Base-by-base conservation (phyloP, 768 basidiomycete species). In the Collybia nuda region DNA sequence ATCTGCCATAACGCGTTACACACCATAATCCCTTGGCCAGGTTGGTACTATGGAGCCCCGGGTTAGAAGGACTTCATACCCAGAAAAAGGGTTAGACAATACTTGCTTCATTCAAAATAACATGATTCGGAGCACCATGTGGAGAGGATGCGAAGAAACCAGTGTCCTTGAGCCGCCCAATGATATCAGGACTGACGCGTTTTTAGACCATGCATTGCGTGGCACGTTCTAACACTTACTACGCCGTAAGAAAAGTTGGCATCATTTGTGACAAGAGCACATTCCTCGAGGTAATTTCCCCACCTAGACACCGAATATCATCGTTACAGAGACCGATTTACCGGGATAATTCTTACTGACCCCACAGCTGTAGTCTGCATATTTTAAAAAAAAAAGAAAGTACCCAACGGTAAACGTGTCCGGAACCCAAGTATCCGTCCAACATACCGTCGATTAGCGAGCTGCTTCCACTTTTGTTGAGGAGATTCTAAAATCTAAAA, bases 21-120 rank as follows among this genome's bases (percentile, higher is more conserved):
- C 65, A 93, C 93, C 81, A 94, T 89, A 52, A 98, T 98, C 9
- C 96, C 95, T 71, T 97, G 93, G 1, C 90, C 91, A 6, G 92
- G 80, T 15, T 83, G 77, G 67, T 98, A 98, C 84, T 90, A 19
- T 37, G 47, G 32, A 48, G 47, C 44, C 32, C 26, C 39, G 32
- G 17, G 7, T 26, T 4, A 24, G 9, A 47, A 44, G 37, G 28
- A 29, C 24, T 36, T 24, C 46, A 22, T 39, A 26, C 14, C 2
- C 24, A 40, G 9, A n/a, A 40, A 29, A 39, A 40, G 46, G 43
- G 49, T 26, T 5, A 7, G 19, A 36, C 22, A 24, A 6, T 15
- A 58, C 71, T 52, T 55, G 85, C 87, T 75, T 96, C 90, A 64
- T 94, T 94, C 59, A 96, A 73, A 51, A 95, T 87, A 52, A 97